Evolutionary conservation across 495 filamentous ascomycete species (phyloP).

Genomic region (Neurospora sublineolata): DNA sequence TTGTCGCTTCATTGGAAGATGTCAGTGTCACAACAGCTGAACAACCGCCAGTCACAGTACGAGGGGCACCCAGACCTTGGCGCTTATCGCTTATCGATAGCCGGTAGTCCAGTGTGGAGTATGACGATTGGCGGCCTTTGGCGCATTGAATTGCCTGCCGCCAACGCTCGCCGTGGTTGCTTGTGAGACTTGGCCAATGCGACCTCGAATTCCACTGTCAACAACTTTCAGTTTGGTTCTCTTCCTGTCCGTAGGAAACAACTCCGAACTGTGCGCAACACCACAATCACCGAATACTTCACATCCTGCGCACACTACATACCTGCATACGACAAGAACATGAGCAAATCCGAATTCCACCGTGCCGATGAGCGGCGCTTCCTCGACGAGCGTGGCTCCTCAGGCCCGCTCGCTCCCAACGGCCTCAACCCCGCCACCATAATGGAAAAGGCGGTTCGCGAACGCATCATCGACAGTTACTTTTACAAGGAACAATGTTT

Average conservation of each 20-base stretch:
- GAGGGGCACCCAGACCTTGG: not conserved
- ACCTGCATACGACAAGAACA: not conserved
- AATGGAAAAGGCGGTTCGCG: constrained; percentile 83
- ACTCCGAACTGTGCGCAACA: not conserved
- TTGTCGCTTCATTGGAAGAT: not conserved
- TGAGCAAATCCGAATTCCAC: constrained; percentile 35
- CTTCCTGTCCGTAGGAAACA: not conserved
- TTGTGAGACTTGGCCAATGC: not conserved
- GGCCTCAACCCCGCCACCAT: constrained; percentile 82
- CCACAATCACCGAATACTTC: not conserved
- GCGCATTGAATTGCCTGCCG: not conserved
- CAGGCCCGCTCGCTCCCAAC: constrained; percentile 40
- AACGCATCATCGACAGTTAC: constrained; percentile 86
- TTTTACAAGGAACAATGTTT: constrained; percentile 99
- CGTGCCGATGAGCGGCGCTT: constrained; percentile 64
- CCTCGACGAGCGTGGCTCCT: constrained; percentile 61
- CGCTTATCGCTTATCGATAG: not conserved
- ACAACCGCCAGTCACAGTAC: not conserved
- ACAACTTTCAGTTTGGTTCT: not conserved
- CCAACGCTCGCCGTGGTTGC: not conserved
- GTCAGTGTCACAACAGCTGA: not conserved
- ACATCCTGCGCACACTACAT: not conserved
- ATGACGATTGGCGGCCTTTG: not conserved
- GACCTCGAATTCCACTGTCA: not conserved
- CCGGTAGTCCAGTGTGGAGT: not conserved